These are phyloP conservation scores for Plectranthus barbatus DNA, from an alignment of 257 asterid genomes.

Conservation along the genomic window DNA sequence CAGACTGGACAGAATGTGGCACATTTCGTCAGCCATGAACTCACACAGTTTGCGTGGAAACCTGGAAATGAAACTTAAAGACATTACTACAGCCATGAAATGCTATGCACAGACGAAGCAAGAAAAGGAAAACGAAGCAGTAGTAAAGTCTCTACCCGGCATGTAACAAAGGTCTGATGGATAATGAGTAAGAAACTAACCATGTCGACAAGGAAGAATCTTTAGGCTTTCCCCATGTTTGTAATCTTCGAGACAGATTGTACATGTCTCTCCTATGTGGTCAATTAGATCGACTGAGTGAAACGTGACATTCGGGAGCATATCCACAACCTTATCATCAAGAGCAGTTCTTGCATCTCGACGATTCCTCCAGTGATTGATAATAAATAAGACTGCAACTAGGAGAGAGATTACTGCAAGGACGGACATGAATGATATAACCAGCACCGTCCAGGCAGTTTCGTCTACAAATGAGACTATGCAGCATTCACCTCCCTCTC, in stretches of 20 bases:
- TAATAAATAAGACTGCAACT: slow-evolving; percentile 8
- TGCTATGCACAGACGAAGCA: background rate
- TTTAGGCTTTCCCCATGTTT: slow-evolving; percentile 18
- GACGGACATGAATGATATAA: slow-evolving; percentile 20
- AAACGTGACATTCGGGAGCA: slow-evolving; percentile 15
- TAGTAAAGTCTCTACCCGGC: too few relatives aligned
- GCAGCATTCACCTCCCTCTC: slow-evolving; percentile 20
- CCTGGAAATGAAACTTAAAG: background rate
- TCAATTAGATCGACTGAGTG: background rate
- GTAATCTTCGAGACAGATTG: slow-evolving; percentile 25
- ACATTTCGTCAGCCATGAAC: slow-evolving; percentile 25
- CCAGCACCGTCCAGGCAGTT: slow-evolving; percentile 28
- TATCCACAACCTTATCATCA: slow-evolving; percentile 11
- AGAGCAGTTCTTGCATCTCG: background rate
- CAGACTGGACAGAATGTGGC: slow-evolving; percentile 27
- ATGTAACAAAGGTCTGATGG: background rate
- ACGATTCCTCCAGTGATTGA: slow-evolving; percentile 10
- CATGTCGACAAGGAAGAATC: slow-evolving; percentile 24
- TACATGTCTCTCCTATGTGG: slow-evolving; percentile 18
- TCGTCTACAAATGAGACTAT: slow-evolving; percentile 11
- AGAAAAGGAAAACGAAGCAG: background rate
- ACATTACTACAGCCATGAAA: slow-evolving; percentile 6
- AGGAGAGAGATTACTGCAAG: slow-evolving; percentile 16
- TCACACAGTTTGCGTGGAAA: slow-evolving; percentile 23
- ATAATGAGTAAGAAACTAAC: slow-evolving; percentile 2